These are phyloP conservation scores for Protomyces gravidus DNA, from an alignment of 1,139 yeast species.

Conservation along the genomic window DNA sequence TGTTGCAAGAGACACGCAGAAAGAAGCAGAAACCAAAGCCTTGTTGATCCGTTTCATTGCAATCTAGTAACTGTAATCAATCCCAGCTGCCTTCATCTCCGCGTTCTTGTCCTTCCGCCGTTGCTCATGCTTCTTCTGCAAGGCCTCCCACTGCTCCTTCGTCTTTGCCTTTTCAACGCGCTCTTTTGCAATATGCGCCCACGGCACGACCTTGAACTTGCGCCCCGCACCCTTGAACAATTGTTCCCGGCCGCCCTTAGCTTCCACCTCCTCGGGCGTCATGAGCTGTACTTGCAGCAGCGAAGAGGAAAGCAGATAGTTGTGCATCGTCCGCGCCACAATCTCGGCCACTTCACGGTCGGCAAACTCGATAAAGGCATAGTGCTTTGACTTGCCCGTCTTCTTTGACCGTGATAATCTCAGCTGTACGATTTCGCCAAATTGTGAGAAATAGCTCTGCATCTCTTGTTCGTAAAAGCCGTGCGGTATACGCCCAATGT, in stretches of 20 bases:
- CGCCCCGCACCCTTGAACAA: conserved; percentile 54
- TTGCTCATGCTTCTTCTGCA: conserved; percentile 51
- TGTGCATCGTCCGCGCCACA: conserved; percentile 94
- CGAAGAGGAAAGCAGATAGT: conserved; percentile 84
- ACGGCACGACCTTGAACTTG: conserved; percentile 59
- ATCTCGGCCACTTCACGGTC: conserved; percentile 70
- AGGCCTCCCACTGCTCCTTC: conserved; percentile 56
- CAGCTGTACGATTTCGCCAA: conserved; percentile 74
- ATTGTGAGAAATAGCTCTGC: conserved; percentile 77
- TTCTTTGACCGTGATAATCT: conserved; percentile 83
- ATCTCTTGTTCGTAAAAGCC: conserved; percentile 85
- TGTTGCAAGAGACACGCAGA: no score
- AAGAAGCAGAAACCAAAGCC: no score
- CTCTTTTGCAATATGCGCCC: conserved; percentile 54
- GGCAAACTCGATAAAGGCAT: conserved; percentile 81
- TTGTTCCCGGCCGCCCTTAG: conserved; percentile 38
- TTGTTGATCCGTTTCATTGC: neutral
- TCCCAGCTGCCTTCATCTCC: conserved; percentile 51
- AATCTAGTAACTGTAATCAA: conserved; percentile 41
- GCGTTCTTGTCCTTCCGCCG: conserved; percentile 49
- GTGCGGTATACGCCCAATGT: conserved; percentile 86
- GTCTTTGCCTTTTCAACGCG: conserved; percentile 57
- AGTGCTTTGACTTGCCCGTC: conserved; percentile 89
- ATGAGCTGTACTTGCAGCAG: conserved; percentile 62
- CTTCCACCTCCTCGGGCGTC: conserved; percentile 46